Conservation (phyloP, 2,329 filamentous ascomycete genomes). For the Ophiostoma himal-ulmi region DNA sequence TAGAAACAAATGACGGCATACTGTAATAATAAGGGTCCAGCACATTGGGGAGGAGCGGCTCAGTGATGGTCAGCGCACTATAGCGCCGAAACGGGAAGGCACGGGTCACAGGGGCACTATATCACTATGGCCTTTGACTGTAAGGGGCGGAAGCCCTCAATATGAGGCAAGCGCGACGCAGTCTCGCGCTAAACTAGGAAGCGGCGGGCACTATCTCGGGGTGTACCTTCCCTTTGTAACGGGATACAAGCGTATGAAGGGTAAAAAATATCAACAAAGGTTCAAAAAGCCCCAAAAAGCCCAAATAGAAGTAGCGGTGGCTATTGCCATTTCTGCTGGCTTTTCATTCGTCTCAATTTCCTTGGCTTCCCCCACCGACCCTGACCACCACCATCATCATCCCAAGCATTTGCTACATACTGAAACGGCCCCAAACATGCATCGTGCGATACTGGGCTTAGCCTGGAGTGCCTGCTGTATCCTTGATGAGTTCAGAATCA, state of each 20-base stretch:
- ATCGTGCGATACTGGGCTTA: neutral
- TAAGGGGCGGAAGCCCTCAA: neutral
- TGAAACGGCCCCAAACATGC: neutral
- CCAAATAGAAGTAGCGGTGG: neutral
- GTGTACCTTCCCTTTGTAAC: slow-evolving; percentile 18
- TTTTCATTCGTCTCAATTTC: neutral
- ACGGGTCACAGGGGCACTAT: neutral
- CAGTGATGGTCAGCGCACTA: neutral
- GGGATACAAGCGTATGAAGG: slow-evolving; percentile 6
- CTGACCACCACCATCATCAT: neutral
- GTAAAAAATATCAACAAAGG: neutral
- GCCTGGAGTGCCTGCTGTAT: neutral
- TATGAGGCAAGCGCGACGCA: neutral
- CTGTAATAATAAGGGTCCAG: neutral
- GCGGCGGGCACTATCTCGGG: slow-evolving; percentile 17
- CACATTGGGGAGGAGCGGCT: neutral
- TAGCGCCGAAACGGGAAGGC: slow-evolving; percentile 1
- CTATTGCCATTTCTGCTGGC: neutral
- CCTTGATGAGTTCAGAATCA: too few species aligned
- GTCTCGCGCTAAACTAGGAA: slow-evolving; percentile 14
- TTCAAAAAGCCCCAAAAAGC: neutral
- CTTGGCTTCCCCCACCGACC: neutral
- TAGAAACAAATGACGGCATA: slow-evolving; percentile 20
- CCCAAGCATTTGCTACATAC: neutral
- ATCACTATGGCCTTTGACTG: too few species aligned